Evolutionary conservation across 2,329 filamentous ascomycete species (phyloP), one percentile per base, ranked within the genome.

Genomic region (Camillea tinctor): DNA sequence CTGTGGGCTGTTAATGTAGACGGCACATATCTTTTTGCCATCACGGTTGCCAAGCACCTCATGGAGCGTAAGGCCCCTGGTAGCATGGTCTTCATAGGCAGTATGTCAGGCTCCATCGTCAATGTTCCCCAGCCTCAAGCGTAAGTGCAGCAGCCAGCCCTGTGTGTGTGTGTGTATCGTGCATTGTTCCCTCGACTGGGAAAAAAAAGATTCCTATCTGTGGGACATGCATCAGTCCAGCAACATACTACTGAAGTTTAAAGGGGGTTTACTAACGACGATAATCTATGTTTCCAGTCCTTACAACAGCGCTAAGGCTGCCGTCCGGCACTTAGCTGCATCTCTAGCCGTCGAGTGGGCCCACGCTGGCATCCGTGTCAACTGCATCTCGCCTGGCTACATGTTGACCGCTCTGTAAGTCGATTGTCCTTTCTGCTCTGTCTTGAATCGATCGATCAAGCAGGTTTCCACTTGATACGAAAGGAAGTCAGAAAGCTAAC

Each of bases 301-400:
- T 0, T 97, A 97, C 79, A 97, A 97, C 73, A 91, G 90, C 4
- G 88, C 93, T 63, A 98, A 98, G 79, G 94, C 95, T 40, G 95
- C 92, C 11, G 90, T 98, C 52, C 84, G 93, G 63, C 94, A 98
- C 77, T 78, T 98, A 62, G 93, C 92, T 13, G 85, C 91, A 44
- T 95, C 90, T 65, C 82, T 97, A 69, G 93, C 93, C 40, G 93
- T 97, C 55, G 95, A 98, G 77, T 98, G 95, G 94, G 93, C 94
- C 0, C 83, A 88, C 67, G 87, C 89, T 44, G 89, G 89, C 67
- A 97, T 98, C 72, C 87, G 94, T 40, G 94, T 98, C 67, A 98
- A 98, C 80, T 95, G 91, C 77, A 95, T 98, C 74, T 93, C 89
- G 26, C 94, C 94, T 0, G 94, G 95, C 51, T 98, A 98, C 78